Base-by-base conservation (phyloP, 306 rosid species). In the Nissolia schottii region DNA sequence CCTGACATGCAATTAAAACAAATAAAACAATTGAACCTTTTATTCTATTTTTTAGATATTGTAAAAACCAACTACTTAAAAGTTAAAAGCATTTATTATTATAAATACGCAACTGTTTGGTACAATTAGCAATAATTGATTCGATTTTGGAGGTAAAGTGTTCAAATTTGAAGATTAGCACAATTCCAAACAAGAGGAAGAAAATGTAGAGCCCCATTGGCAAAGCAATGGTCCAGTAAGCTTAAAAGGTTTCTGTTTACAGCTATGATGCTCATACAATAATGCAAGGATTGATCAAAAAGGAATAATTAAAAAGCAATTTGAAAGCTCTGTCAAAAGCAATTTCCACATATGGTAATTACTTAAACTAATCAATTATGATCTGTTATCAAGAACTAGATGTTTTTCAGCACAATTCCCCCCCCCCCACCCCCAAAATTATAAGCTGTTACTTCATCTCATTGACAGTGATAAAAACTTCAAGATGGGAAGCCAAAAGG, bases 221-320 rank as follows among this genome's bases (percentile, higher is more conserved):
- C 62, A 55, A n/a, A 54, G 13, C 16, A 10, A 20, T 70, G 25
- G 62, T 54, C 18, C 29, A 35, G 5, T 20, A 20, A 35, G 68
- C 20, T 2, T 23, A 37, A 38, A 62, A 3, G 29, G 32, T 55
- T n/a, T 55, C 22, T 16, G 16, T 22, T 40, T 53, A 7, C 35
- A 51, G 74, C 63, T 69, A 69, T 51, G 13, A 68, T 68, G 62
- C 32, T 69, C 20, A 50, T 19, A 35, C 40, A 51, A 19, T 22
- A 23, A 59, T 37, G 25, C 18, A 37, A 37, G 12, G 7, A 55
- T 24, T 37, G 19, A 70, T 56, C 16, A 0, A 11, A 56, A 9
- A 15, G 28, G 28, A 9, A 22, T n/a, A 10, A 34, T 9, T 12
- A n/a, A 14, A 7, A n/a, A 5, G 37, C 23, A 68, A 32, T 68